Evolutionary conservation across 768 basidiomycete genomes (phyloP), one percentile per base, ranked within the genome.

Genomic region (Boletus rubroflammeus): DNA sequence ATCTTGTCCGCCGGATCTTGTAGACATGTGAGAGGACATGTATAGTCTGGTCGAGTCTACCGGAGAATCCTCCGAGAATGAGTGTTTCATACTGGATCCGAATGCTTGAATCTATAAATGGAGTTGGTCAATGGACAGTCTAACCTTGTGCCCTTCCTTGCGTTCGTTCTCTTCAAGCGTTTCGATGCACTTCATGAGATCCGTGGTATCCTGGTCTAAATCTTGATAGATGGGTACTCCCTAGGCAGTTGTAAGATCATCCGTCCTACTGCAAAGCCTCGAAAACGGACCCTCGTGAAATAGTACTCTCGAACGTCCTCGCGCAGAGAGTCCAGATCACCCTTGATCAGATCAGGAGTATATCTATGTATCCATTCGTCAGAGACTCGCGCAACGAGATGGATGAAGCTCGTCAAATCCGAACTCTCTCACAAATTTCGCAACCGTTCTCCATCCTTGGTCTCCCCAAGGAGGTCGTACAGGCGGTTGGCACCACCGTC

Each of bases 41-140:
- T 5, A 95, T 76, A 0, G 94, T 97, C 63, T 99, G 97, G 69
- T 99, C 97, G 4, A 99, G 76, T 26, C 97, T 83, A 0, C 97
- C 97, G 5, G 89, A 80, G 3, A 99, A 75, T 0, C 97, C 95
- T 6, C 97, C 95, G 2, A 96, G 79, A 31, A 99, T 71, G 44
- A 98, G 71, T 23, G 90, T 76, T 46, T 87, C 83, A 59, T 84
- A 82, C 76, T 84, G 48, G 2, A 73, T 66, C 69, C 38, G 17
- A 17, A 47, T 10, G 26, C 23, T 53, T 31, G 41, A 29, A 32
- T 41, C 4, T 17, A n/a, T 55, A 32, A 43, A 34, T 21, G 45
- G 10, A 25, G 6, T 39, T 34, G 11, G 36, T 38, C 8, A 3
- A 14, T 11, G 7, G 25, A 35, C 45, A 5, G 10, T 13, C 71